Conservation (phyloP, 1,139 yeast species). For the Groenewaldozyma sp. region DNA sequence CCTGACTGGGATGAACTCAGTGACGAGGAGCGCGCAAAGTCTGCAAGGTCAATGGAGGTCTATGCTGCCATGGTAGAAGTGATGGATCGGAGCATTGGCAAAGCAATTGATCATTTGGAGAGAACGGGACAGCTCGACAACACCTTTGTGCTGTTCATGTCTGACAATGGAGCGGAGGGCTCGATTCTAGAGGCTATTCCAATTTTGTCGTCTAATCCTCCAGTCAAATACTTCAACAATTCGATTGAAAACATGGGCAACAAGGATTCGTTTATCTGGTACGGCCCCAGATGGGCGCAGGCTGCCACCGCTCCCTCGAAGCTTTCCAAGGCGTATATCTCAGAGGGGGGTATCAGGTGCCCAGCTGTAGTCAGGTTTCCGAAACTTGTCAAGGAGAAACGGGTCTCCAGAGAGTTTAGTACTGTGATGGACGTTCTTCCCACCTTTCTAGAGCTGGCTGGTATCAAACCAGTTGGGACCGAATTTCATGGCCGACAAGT, state of each 20-base stretch:
- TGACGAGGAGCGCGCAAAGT: slow-evolving; percentile 32
- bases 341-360: slow-evolving; percentile 49
- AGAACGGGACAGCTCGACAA: slow-evolving; percentile 38
- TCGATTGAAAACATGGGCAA: slow-evolving; percentile 41
- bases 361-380: slow-evolving; percentile 33
- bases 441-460: slow-evolving; percentile 42
- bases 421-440: slow-evolving; percentile 54
- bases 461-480: slow-evolving; percentile 33
- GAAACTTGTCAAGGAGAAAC: slow-evolving; percentile 19
- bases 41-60: slow-evolving; percentile 41
- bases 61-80: slow-evolving; percentile 57
- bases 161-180: slow-evolving; percentile 56
- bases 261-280: slow-evolving; percentile 41
- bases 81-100: slow-evolving; percentile 42
- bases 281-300: slow-evolving; percentile 55
- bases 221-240: slow-evolving; percentile 37
- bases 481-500: slow-evolving; percentile 35
- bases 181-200: slow-evolving; percentile 49
- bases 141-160: slow-evolving; percentile 47
- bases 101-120: slow-evolving; percentile 36
- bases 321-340: slow-evolving; percentile 44
- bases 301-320: slow-evolving; percentile 53
- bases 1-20: slow-evolving; percentile 38
- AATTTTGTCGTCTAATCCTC: slow-evolving; percentile 23
- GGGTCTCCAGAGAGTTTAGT: slow-evolving; percentile 33